A percentile compares a stretch with the other conserved stretches of the same genome.
phyloP scores from a whole-genome alignment of 2,329 filamentous ascomycete species.

The Penicillium thymicola region DNA sequence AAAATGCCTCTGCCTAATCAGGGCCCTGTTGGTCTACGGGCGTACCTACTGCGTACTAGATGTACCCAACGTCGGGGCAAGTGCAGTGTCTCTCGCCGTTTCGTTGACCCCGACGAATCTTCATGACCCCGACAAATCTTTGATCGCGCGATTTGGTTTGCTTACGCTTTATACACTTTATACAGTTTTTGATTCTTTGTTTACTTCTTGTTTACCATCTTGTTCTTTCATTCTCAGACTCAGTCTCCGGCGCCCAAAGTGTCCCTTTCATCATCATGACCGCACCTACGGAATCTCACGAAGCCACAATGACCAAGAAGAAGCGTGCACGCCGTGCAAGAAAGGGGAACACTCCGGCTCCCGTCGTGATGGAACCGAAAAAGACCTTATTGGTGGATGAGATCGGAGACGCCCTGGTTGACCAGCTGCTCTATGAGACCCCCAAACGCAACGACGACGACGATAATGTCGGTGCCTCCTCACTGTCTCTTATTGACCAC shows the following conservation, averaged over 20 bases:
- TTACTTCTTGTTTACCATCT: background rate
- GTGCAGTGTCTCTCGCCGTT: background rate
- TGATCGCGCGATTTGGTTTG: background rate
- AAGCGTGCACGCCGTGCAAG: conserved; percentile 9
- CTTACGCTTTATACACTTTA: background rate
- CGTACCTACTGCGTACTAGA: too few species aligned
- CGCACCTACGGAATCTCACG: background rate
- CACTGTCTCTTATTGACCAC: conserved; percentile 17
- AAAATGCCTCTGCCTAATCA: background rate
- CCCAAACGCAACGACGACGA: background rate
- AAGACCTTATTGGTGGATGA: conserved; percentile 22
- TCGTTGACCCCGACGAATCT: background rate
- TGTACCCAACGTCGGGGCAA: background rate
- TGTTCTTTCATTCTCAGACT: background rate
- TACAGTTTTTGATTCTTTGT: too few species aligned
- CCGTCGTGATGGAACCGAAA: conserved; percentile 3
- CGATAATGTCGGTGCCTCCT: background rate
- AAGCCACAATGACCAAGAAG: conserved; percentile 7
- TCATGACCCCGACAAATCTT: background rate
- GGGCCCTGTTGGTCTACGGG: too few species aligned
- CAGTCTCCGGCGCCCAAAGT: background rate
- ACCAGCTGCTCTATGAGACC: conserved; percentile 16
- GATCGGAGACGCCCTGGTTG: conserved; percentile 19
- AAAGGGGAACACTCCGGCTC: conserved; percentile 4
- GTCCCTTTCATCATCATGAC: background rate